phyloP scores from a whole-genome alignment of 2,329 filamentous ascomycete species.

The Annulohypoxylon truncatum region DNA sequence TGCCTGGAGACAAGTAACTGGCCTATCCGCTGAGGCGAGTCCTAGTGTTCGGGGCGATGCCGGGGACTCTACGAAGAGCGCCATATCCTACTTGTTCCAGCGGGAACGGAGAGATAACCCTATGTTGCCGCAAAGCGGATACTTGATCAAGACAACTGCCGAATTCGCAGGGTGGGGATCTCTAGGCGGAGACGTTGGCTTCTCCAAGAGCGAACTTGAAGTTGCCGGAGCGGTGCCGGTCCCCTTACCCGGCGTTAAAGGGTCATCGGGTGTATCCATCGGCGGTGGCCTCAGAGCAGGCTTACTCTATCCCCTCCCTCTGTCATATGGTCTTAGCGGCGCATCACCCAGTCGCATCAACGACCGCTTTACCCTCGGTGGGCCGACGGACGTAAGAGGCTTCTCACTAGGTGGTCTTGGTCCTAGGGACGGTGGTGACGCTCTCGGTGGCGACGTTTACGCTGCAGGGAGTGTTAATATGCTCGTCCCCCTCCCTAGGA shows the following conservation, averaged over 20 bases:
- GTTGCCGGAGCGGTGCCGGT: constrained; percentile 80
- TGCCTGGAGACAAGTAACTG: constrained; percentile 89
- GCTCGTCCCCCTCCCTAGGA: constrained; percentile 83
- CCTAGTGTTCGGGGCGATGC: constrained; percentile 85
- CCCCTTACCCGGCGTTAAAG: constrained; percentile 73
- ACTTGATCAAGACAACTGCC: constrained; percentile 79
- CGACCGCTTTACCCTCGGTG: constrained; percentile 94
- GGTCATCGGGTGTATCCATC: constrained; percentile 81
- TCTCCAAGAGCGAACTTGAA: constrained; percentile 91
- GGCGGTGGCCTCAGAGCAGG: constrained; percentile 85
- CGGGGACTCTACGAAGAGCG: constrained; percentile 91
- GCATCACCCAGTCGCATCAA: constrained; percentile 82
- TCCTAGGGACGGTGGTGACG: constrained; percentile 85
- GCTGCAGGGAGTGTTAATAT: constrained; percentile 89
- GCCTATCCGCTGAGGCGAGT: constrained; percentile 79
- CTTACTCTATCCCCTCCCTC: constrained; percentile 82
- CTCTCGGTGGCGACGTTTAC: constrained; percentile 91
- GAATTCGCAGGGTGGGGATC: constrained; percentile 91
- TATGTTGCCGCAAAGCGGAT: constrained; percentile 84
- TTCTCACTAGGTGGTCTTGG: constrained; percentile 92
- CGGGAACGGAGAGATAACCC: constrained; percentile 86
- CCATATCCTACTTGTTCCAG: constrained; percentile 82
- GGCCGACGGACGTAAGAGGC: constrained; percentile 92
- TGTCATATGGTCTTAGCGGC: constrained; percentile 64
- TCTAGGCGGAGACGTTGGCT: constrained; percentile 89